phyloP scores from a whole-genome alignment of 352 stramenopile species.

The Peronospora tabacina region DNA sequence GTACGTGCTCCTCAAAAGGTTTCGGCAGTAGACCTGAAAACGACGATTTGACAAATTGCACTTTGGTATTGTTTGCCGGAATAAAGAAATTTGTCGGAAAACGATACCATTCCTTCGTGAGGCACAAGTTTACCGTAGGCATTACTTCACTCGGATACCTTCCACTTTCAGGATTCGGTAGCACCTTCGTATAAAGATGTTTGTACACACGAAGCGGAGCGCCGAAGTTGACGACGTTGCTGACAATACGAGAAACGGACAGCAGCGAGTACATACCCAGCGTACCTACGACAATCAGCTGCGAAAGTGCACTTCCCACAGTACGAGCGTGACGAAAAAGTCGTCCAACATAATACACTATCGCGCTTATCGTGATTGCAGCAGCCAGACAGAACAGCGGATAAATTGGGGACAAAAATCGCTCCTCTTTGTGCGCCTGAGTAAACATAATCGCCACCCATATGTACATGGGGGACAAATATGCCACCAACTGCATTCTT shows the following conservation, averaged over 20 bases:
- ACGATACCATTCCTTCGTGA: conserved; percentile 97
- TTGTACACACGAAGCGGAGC: conserved; percentile 65
- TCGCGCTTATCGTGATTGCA: conserved; percentile 57
- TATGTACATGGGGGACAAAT: conserved; percentile 69
- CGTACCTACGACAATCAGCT: conserved; percentile 33
- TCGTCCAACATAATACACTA: conserved; percentile 30
- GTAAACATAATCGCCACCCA: conserved; percentile 91
- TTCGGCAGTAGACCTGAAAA: conserved; percentile 94
- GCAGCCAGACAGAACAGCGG: conserved; percentile 83
- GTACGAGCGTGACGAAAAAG: conserved; percentile 22
- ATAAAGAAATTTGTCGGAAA: conserved; percentile 96
- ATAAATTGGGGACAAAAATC: conserved; percentile 96
- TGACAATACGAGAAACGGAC: conserved; percentile 50
- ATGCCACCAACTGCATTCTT: conserved; percentile 31
- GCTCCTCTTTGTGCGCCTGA: conserved; percentile 98
- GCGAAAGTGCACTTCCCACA: conserved; percentile 21
- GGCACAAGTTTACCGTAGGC: conserved; percentile 69
- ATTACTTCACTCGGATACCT: conserved; percentile 14
- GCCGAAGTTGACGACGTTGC: conserved; percentile 65
- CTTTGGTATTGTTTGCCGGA: conserved; percentile 59
- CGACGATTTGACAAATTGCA: conserved; percentile 89
- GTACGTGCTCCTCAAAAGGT: conserved; percentile 70
- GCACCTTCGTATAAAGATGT: conserved; percentile 49
- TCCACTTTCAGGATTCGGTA: conserved; percentile 32
- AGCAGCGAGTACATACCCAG: conserved; percentile 48